Conservation (phyloP, 176 grass and related monocot species). For the Stipa capillata region DNA sequence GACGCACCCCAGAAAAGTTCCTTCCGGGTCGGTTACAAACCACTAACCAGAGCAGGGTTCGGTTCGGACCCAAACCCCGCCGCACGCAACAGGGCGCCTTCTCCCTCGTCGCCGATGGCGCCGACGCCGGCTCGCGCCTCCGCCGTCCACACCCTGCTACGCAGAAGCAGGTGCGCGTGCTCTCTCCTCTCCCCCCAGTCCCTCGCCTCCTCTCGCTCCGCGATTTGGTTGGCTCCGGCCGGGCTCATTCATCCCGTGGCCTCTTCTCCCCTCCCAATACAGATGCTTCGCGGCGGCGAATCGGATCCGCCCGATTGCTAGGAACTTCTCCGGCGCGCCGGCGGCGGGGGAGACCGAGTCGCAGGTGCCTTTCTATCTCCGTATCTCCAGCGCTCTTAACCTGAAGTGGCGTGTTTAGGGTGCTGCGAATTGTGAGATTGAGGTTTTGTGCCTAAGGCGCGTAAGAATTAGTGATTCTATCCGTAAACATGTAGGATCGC, state of each 20-base stretch:
- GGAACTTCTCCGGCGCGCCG: slow-evolving; percentile 1
- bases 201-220: not conserved
- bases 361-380: not conserved
- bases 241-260: not conserved
- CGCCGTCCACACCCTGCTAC: slow-evolving; percentile 13
- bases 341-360: not conserved
- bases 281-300: slow-evolving; percentile 21
- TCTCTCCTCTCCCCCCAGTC: not conserved
- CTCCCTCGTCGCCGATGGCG: not conserved
- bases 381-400: too few species aligned
- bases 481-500: slow-evolving; percentile 12
- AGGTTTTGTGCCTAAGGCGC: not conserved
- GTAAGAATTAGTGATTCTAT: not conserved
- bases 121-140: slow-evolving; percentile 19
- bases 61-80: too few species aligned
- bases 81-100: not conserved
- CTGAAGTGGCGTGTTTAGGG: too few species aligned
- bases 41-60: too few species aligned
- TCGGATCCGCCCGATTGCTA: slow-evolving; percentile 10
- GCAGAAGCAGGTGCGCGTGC: slow-evolving; percentile 12
- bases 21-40: too few species aligned
- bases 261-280: not conserved
- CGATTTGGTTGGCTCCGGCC: not conserved
- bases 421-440: not conserved
- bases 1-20: too few species aligned